These are phyloP conservation scores for Saturnispora galanensis DNA, from an alignment of 805 yeast genomes.

Conservation along the genomic window DNA sequence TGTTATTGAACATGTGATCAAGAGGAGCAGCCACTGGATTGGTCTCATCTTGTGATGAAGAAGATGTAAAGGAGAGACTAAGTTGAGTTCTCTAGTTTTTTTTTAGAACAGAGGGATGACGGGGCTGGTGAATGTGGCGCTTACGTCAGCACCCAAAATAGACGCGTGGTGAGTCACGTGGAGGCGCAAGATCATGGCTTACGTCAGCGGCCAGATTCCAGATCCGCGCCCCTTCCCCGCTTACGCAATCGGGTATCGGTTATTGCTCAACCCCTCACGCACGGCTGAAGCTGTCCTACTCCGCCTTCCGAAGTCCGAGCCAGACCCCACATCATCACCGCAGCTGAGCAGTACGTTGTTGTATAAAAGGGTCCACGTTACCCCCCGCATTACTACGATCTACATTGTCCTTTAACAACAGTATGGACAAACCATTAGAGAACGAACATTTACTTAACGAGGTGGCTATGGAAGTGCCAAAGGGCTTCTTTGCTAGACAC, in stretches of 20 bases:
- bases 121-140: too few relatives aligned
- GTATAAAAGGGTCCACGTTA: background rate
- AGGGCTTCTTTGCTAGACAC: constrained; percentile 31
- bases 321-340: background rate
- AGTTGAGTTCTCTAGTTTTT: too few relatives aligned
- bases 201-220: too few relatives aligned
- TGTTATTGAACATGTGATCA: constrained; percentile 4
- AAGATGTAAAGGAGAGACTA: too few relatives aligned
- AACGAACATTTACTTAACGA: constrained; percentile 27
- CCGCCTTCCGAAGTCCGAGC: background rate
- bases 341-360: background rate
- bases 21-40: background rate
- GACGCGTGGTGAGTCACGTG: background rate
- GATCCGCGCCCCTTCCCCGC: too few relatives aligned
- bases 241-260: too few relatives aligned
- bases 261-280: too few relatives aligned
- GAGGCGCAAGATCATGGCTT: too few relatives aligned
- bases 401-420: background rate
- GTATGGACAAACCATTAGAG: constrained; percentile 18
- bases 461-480: constrained; percentile 23
- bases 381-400: background rate
- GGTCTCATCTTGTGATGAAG: background rate
- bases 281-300: too few relatives aligned
- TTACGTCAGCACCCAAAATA: background rate
- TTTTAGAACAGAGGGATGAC: too few relatives aligned